Evolutionary conservation across 495 filamentous ascomycete species (phyloP), one percentile per base, ranked within the genome.

Genomic region (Darksidea phi): DNA sequence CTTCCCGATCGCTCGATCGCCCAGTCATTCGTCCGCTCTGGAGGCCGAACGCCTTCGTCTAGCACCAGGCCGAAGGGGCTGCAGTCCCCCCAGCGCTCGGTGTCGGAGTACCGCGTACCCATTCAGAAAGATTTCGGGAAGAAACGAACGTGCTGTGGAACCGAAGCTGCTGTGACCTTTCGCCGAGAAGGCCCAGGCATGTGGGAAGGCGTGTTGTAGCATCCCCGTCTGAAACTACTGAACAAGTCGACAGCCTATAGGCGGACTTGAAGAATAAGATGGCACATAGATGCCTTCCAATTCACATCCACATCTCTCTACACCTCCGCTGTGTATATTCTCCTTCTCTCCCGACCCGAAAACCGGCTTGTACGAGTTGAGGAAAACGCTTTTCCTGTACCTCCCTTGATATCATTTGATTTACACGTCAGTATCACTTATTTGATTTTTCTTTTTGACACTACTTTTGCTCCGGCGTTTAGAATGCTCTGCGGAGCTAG

Each of bases 141-240:
- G 61, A 88, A 88, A 75, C 77, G 85, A 24, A 73, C 84, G 18
- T 86, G 85, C 74, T 86, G 81, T 74, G 79, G 81, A 80, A 67
- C 76, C 71, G 49, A 63, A 10, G 78, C 79, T 52, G 73, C 74
- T 25, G 70, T 74, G 28, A 70, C 73, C 18, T 74, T 76, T 43
- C 74, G 77, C 5, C 49, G 73, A 20, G 78, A 77, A 36, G 79
- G 80, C 18, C 81, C 82, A 0, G 82, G 83, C 25, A 84, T 85
- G 82, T 86, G 84, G 84, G 71, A 74, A 46, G 81, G 77, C 32
- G 79, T 84, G 56, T 69, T 84, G 50, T 72, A 61, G 47, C 41
- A 20, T 21, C 17, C 24, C 25, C 17, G 36, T 15, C 25, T 41
- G 7, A 23, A 46, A 50, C 50, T 20, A 42, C 23, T 25, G 37